Percentiles rank a stretch among this genome's conserved stretches.
Conservation (phyloP, 148 eudicot genomes). For the Vaccinium vitisidaea region DNA sequence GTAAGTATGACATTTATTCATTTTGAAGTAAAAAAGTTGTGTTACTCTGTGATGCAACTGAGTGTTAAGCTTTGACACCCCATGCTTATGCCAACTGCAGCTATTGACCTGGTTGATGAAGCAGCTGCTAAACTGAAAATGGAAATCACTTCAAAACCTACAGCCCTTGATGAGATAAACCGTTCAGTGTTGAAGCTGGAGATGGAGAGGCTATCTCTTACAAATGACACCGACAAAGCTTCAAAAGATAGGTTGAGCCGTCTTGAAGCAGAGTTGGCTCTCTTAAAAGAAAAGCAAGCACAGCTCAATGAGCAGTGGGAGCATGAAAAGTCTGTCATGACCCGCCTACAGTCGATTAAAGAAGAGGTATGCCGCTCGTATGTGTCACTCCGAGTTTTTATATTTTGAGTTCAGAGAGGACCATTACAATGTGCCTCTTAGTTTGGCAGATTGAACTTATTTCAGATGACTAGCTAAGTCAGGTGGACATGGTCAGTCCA, state of each 20-base stretch:
- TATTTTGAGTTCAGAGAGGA: not conserved
- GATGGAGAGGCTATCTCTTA: constrained; percentile 94
- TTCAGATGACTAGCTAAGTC: not conserved
- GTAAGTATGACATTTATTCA: not conserved
- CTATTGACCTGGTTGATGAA: constrained; percentile 75
- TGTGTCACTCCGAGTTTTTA: not conserved
- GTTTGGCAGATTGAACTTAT: not conserved
- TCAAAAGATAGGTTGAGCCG: constrained; percentile 87
- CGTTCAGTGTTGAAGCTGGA: constrained; percentile 89
- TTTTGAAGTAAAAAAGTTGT: not conserved
- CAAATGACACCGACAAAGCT: constrained; percentile 89
- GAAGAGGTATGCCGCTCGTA: constrained; percentile 71
- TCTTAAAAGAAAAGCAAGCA: constrained; percentile 72
- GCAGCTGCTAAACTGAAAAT: constrained; percentile 98
- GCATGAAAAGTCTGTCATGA: constrained; percentile 88
- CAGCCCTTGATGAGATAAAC: constrained; percentile 91
- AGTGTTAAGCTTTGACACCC: not conserved
- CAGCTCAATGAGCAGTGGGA: constrained; percentile 94
- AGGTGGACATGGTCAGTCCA: not conserved
- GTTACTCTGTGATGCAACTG: not conserved
- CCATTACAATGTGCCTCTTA: not conserved
- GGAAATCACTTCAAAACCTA: constrained; percentile 99
- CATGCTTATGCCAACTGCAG: constrained; percentile 39
- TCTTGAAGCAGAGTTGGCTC: constrained; percentile 74
- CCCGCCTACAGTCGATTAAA: constrained; percentile 85